Base-by-base conservation (phyloP, 345 rosid species). In the Hibiscus tridactylites region DNA sequence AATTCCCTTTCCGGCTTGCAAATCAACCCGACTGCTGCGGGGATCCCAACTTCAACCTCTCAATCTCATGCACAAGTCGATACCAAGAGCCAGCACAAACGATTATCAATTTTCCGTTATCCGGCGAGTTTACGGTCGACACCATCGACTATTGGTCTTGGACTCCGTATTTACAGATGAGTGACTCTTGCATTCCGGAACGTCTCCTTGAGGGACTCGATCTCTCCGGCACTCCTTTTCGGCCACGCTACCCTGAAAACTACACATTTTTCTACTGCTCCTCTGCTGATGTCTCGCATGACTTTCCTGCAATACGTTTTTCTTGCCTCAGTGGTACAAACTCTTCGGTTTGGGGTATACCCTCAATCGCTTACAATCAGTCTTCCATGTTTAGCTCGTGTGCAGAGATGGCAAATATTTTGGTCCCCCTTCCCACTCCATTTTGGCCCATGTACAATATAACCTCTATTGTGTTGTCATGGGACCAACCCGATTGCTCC, bases 201-300 rank as follows among this genome's bases (percentile, higher is more conserved):
- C 79, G 76, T 17, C 75, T 76, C 65, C 83, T 77, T 19, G 10
- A 44, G 2, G 24, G 56, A 1, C 29, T 79, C 53, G n/a, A 70
- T 33, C 61, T 75, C 54, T 15, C 0, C 1, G 61, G n/a, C 6
- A 50, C 80, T 65, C 71, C 46, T 4, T 81, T 77, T 66, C 5
- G 33, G 6, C 15, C 73, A 3, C 46, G 9, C 2, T 31, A 46
- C 58, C 42, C 61, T 15, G 33, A 0, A 3, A 73, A 13, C 47
- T 75, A 76, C 77, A 74, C 77, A n/a, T 73, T 81, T 12, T 64
- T 81, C 63, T 74, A 81, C 13, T 83, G 84, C 37, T 69, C 84
- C 1, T n/a, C 21, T 1, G 15, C 35, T 9, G 21, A 59, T 6
- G 35, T 7, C 33, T 17, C 39, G 4, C 2, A 1, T 42, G 42